A percentile compares a stretch with the other conserved stretches of the same genome.
These are phyloP conservation scores for Torulaspora quercuum DNA, from an alignment of 805 yeast species.

Conservation along the genomic window DNA sequence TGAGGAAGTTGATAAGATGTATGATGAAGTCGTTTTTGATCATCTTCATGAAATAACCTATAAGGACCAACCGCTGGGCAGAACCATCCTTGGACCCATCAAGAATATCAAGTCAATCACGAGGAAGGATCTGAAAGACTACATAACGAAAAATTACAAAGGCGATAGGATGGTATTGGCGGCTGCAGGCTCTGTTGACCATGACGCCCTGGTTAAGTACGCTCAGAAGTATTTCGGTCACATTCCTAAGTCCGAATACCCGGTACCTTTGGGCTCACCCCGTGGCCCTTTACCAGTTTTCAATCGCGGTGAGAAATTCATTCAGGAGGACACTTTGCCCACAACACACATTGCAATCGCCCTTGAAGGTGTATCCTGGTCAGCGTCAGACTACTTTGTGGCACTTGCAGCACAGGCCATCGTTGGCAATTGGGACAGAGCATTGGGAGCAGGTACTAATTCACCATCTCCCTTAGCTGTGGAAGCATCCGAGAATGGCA, in stretches of 20 bases:
- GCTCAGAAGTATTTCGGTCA: slow-evolving; percentile 79
- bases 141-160: slow-evolving; percentile 81
- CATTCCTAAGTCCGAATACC: slow-evolving; percentile 48
- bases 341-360: slow-evolving; percentile 89
- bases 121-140: slow-evolving; percentile 69
- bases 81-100: slow-evolving; percentile 94
- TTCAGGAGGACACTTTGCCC: slow-evolving; percentile 79
- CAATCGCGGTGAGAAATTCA: slow-evolving; percentile 79
- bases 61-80: slow-evolving; percentile 88
- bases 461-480: slow-evolving; percentile 81
- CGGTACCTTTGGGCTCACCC: slow-evolving; percentile 66
- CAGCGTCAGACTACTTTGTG: slow-evolving; percentile 89
- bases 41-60: slow-evolving; percentile 91
- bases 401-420: slow-evolving; percentile 96
- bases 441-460: slow-evolving; percentile 76
- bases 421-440: slow-evolving; percentile 96
- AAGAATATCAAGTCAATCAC: slow-evolving; percentile 79
- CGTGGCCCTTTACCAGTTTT: slow-evolving; percentile 70
- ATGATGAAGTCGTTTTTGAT: slow-evolving; percentile 97
- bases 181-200: slow-evolving; percentile 93
- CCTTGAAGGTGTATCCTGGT: slow-evolving; percentile 98
- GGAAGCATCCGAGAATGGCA: slow-evolving; percentile 49
- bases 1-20: slow-evolving; percentile 97
- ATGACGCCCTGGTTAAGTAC: slow-evolving; percentile 69
- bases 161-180: slow-evolving; percentile 98